Evolutionary conservation across 345 rosid species (phyloP).

Genomic region (Rubroshorea leprosula): DNA sequence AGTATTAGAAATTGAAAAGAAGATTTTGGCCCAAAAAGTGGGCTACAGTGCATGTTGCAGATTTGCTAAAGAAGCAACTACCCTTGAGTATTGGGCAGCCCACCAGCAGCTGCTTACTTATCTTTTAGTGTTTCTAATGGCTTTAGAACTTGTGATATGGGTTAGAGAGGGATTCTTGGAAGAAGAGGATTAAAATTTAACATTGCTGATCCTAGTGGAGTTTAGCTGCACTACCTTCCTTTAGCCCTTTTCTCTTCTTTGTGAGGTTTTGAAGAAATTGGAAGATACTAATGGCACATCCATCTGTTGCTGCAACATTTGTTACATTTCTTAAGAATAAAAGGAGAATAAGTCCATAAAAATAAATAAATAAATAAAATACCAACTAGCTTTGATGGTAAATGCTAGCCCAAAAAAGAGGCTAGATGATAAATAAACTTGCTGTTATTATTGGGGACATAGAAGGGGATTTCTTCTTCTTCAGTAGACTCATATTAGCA

Average conservation of each 20-base stretch:
- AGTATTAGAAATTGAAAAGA: no score
- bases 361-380: not conserved
- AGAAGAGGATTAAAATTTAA: constrained; percentile 1
- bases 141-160: no score
- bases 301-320: not conserved
- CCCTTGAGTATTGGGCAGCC: no score
- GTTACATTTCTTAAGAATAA: not conserved
- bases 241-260: constrained; percentile 1
- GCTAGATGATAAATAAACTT: no score
- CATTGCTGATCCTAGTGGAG: not conserved
- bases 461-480: not conserved
- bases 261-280: not conserved
- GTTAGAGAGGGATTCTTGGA: not conserved
- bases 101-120: no score
- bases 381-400: not conserved
- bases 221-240: not conserved
- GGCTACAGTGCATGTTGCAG: no score
- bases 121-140: no score
- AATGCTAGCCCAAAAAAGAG: not conserved
- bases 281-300: not conserved
- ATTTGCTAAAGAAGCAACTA: no score
- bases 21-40: no score
- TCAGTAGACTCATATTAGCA: not conserved
- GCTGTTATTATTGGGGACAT: constrained; percentile 3
- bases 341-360: no score